Conservation (phyloP, 2,329 filamentous ascomycete genomes). For the Teratosphaeria viscida region DNA sequence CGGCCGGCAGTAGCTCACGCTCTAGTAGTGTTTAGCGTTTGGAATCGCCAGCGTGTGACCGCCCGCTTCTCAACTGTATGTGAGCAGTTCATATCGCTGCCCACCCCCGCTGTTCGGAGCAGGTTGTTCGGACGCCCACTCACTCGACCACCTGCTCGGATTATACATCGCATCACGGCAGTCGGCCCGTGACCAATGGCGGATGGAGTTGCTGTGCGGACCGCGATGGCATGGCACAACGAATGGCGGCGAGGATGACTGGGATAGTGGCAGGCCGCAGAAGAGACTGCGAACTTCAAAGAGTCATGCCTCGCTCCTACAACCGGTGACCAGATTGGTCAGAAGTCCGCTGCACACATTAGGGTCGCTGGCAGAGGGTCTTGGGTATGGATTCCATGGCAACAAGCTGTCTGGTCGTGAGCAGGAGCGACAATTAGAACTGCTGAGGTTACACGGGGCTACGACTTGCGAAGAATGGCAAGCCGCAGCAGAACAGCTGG, state of each 20-base stretch:
- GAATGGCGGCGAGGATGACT: background rate
- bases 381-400: slow-evolving; percentile 1
- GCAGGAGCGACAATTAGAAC: background rate
- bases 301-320: slow-evolving; percentile 8
- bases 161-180: background rate
- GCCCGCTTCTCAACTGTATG: background rate
- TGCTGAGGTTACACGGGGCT: background rate
- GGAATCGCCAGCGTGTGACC: background rate
- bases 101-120: background rate
- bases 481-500: slow-evolving; percentile 70
- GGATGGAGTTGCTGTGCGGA: slow-evolving; percentile 9
- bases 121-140: background rate
- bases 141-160: too few species aligned
- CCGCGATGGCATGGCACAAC: background rate
- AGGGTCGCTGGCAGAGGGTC: slow-evolving; percentile 5
- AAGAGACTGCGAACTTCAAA: slow-evolving; percentile 8
- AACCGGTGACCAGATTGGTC: slow-evolving; percentile 7
- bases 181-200: background rate
- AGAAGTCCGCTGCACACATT: slow-evolving; percentile 9
- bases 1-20: background rate
- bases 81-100: background rate
- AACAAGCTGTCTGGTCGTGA: background rate
- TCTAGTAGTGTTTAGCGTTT: background rate
- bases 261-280: slow-evolving; percentile 1
- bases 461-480: slow-evolving; percentile 70